Percentiles rank a stretch among this genome's conserved stretches.
phyloP scores from a whole-genome alignment of 2,329 filamentous ascomycete species.

The Aschersonia sp. region DNA sequence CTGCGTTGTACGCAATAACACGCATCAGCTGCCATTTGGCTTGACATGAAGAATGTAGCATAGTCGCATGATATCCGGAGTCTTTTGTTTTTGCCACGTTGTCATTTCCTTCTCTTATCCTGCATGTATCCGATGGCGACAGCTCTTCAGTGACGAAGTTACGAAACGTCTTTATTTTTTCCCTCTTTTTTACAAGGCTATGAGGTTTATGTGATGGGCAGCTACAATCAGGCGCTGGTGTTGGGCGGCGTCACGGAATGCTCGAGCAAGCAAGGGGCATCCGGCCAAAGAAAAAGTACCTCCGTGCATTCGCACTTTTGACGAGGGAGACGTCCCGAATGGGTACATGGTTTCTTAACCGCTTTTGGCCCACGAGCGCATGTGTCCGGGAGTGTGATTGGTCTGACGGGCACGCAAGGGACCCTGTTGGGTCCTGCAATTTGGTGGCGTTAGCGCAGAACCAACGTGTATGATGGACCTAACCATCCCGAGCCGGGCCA shows the following conservation, averaged over 20 bases:
- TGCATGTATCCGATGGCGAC: background rate
- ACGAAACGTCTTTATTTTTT: too few species aligned
- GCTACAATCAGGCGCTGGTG: too few species aligned
- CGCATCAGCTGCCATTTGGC: background rate
- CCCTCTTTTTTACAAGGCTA: too few species aligned
- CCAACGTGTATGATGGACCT: too few species aligned
- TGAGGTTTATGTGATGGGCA: too few species aligned
- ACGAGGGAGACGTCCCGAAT: background rate
- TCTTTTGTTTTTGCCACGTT: background rate
- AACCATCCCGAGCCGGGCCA: too few species aligned
- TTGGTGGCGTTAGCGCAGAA: background rate
- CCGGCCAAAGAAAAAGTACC: background rate
- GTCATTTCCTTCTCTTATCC: background rate
- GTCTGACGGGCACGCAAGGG: background rate
- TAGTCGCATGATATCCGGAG: background rate
- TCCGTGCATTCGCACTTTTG: too few species aligned
- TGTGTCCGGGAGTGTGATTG: constrained; percentile 1
- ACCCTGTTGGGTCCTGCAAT: background rate
- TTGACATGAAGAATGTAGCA: background rate
- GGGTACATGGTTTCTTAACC: constrained; percentile 5
- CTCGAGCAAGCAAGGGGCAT: background rate
- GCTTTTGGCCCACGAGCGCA: constrained; percentile 4
- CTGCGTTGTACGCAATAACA: too few species aligned
- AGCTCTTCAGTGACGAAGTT: too few species aligned
- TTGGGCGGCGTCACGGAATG: background rate